These are phyloP conservation scores for Quercus wislizeni DNA, from an alignment of 306 rosid species.

Conservation along the genomic window DNA sequence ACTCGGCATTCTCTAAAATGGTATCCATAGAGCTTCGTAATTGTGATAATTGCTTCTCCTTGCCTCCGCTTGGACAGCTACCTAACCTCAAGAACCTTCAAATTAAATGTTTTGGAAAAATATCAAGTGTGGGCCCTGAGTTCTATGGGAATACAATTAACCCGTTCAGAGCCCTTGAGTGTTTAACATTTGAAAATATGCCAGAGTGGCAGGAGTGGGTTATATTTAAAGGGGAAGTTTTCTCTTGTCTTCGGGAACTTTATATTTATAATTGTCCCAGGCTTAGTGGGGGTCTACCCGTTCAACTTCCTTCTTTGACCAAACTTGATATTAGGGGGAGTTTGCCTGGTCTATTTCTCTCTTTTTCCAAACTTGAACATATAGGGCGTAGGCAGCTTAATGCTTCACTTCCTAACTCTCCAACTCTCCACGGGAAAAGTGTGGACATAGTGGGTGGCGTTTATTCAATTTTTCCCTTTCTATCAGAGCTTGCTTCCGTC, in stretches of 20 bases:
- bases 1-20: constrained; percentile 20
- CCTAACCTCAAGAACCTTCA: constrained; percentile 30
- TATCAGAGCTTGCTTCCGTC: too few relatives aligned
- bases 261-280: constrained; percentile 8
- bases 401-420: too few relatives aligned
- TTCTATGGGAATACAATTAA: constrained; percentile 18
- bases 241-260: constrained; percentile 29
- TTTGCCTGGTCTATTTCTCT: too few relatives aligned
- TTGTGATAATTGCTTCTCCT: constrained; percentile 28
- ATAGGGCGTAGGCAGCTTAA: too few relatives aligned
- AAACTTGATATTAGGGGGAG: constrained; percentile 22
- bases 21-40: constrained; percentile 20
- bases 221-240: constrained; percentile 1
- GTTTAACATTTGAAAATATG: constrained; percentile 16
- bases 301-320: constrained; percentile 34
- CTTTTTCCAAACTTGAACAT: too few relatives aligned
- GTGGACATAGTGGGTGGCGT: too few relatives aligned
- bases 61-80: constrained; percentile 44
- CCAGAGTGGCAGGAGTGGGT: constrained; percentile 29
- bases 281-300: constrained; percentile 25
- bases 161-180: constrained; percentile 28
- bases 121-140: constrained; percentile 22
- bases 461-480: too few relatives aligned
- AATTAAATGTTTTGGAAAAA: constrained; percentile 17
- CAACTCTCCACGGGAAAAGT: too few relatives aligned